Evolutionary conservation across 352 stramenopile genomes (phyloP), one percentile per base, ranked within the genome.

Genomic region (Globisporangium emineosum): DNA sequence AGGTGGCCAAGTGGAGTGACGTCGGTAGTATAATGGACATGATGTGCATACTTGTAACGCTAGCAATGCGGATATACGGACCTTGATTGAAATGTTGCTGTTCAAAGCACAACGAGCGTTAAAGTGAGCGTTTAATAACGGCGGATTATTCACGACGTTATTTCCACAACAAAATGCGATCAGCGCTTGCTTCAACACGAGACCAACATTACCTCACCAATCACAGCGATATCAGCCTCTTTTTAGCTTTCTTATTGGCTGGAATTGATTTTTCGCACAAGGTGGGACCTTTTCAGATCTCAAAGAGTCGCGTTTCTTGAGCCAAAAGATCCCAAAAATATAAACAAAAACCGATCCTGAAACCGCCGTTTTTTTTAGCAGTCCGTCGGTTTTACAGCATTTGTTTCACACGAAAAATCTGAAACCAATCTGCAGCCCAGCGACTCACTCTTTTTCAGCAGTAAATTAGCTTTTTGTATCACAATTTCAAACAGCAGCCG

Each of bases 241-340:
- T 13, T 35, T 5, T 10, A 4, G 21, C 5, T 3, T 19, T 33
- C 1, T 30, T 3, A 54, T 54, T 54, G 47, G 47, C 9, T 54
- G 17, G n/a, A 54, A 54, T 45, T 6, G 5, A n/a, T 45, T 45
- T 45, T 45, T n/a, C n/a, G n/a, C 15, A n/a, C 6, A 13, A 35
- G 49, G 49, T 55, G 49, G 49, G 49, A 55, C 49, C 49, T 35
- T 32, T 53, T 19, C 10, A 47, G 40, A 53, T 53, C 21, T 53
- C 47, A 53, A 53, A 32, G 47, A 29, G 47, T 53, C 47, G 47
- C 47, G 40, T 47, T 47, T 47, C 13, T 21, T 47, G 40, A 47
- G 15, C 40, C 21, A 53, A 27, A 53, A 55, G 23, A 35, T 54
- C 23, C 47, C 10, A 33, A 55, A 55, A 55, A 23, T 35, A 55